phyloP scores from a whole-genome alignment of 2,329 filamentous ascomycete species.

The Fusarium euwallaceae region DNA sequence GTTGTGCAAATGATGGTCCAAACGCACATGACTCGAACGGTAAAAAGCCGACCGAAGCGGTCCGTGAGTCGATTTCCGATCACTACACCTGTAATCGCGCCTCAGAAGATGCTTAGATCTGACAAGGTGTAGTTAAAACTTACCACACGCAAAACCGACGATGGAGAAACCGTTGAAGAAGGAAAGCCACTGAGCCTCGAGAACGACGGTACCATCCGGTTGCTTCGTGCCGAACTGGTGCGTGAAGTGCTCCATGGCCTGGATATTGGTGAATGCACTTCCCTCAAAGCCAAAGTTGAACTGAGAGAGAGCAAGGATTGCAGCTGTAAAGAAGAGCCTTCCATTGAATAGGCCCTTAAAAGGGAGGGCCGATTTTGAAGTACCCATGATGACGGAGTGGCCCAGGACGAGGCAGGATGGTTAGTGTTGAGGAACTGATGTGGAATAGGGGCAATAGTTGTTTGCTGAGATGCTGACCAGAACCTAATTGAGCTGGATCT shows the following conservation, averaged over 20 bases:
- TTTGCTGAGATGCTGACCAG: background rate
- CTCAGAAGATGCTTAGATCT: background rate
- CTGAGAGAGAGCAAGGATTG: constrained; percentile 51
- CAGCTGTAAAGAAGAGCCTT: constrained; percentile 31
- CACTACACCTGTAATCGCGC: background rate
- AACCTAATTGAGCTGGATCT: background rate
- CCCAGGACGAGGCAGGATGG: background rate
- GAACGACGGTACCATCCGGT: constrained; percentile 33
- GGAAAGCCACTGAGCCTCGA: constrained; percentile 51
- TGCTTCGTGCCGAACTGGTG: constrained; percentile 50
- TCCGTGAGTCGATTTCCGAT: constrained; percentile 39
- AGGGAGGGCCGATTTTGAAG: background rate
- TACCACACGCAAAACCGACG: constrained; percentile 50
- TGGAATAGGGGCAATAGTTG: background rate
- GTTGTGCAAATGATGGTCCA: constrained; percentile 51
- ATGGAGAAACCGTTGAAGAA: constrained; percentile 53
- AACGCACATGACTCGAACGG: constrained; percentile 52
- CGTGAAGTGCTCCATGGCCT: constrained; percentile 55
- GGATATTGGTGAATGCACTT: constrained; percentile 52
- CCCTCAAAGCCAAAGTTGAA: constrained; percentile 59
- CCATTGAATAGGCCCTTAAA: constrained; percentile 45
- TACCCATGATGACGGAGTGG: background rate
- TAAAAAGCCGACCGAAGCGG: constrained; percentile 50
- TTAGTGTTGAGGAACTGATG: background rate
- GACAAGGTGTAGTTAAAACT: constrained; percentile 14